These are phyloP conservation scores for Pyrenophora tritici-repentis DNA, from an alignment of 2,329 filamentous ascomycete species.

Conservation along the genomic window DNA sequence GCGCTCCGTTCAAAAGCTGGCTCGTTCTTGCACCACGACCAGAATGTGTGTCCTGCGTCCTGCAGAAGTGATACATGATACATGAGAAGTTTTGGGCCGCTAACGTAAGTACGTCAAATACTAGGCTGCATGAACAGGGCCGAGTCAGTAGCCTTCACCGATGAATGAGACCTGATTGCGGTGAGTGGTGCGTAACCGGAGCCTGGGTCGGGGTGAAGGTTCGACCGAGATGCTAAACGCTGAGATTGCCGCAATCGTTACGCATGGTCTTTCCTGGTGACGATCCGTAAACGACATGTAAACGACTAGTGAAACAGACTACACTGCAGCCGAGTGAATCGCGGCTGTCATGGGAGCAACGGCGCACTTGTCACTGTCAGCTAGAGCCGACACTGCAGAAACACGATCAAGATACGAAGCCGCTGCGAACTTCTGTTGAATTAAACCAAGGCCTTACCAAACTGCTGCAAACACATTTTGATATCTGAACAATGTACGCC, in stretches of 20 bases:
- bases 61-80: slow-evolving; percentile 13
- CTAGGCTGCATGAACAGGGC: slow-evolving; percentile 8
- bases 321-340: no score
- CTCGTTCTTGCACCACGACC: slow-evolving; percentile 19
- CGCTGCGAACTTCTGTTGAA: neutral
- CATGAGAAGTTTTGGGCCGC: slow-evolving; percentile 10
- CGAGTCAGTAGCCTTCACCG: slow-evolving; percentile 8
- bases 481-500: neutral
- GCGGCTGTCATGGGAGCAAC: neutral
- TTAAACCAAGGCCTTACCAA: no score
- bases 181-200: no score
- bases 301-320: no score
- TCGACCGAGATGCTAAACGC: neutral
- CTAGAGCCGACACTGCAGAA: neutral
- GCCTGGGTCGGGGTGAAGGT: neutral
- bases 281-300: no score
- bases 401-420: neutral
- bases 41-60: slow-evolving; percentile 6
- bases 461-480: neutral
- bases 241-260: no score
- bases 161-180: slow-evolving; percentile 1
- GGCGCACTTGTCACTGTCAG: neutral
- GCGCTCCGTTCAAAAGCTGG: slow-evolving; percentile 14
- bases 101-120: slow-evolving; percentile 7
- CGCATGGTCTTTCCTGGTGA: no score